Evolutionary conservation across 148 eudicot species (phyloP).

Genomic region (Pouteria glomerata): DNA sequence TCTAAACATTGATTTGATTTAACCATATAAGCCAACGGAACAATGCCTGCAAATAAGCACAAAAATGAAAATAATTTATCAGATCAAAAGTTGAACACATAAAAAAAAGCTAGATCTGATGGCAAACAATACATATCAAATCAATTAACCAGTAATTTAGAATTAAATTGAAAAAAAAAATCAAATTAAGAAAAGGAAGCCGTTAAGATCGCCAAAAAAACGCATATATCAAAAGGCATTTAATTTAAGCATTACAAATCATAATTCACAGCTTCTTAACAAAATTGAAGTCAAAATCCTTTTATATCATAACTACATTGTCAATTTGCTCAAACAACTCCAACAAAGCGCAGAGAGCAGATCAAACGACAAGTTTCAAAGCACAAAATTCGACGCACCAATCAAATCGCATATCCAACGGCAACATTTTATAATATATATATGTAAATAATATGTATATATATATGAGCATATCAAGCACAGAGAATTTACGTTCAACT

Average conservation of each 20-base stretch:
- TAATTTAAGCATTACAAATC: neutral
- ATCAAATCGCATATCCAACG: neutral
- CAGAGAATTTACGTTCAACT: constrained; percentile 1
- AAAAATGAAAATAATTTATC: neutral
- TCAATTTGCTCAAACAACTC: neutral
- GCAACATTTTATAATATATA: neutral
- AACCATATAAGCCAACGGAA: neutral
- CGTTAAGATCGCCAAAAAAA: neutral
- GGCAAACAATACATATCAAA: neutral
- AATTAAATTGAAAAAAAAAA: neutral
- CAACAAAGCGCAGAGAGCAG: neutral
- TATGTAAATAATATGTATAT: too few species aligned
- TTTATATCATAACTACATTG: neutral
- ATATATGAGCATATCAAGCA: neutral
- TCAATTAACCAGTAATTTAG: neutral
- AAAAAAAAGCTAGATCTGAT: neutral
- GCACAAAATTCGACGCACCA: neutral
- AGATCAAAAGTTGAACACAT: neutral
- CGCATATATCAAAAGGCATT: neutral
- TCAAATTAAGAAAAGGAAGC: neutral
- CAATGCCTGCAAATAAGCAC: neutral
- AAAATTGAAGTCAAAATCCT: neutral
- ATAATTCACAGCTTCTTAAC: neutral
- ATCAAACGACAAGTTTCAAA: neutral
- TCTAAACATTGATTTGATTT: neutral